These are phyloP conservation scores for Globisporangium perplexum DNA, from an alignment of 352 stramenopile genomes.

Conservation along the genomic window DNA sequence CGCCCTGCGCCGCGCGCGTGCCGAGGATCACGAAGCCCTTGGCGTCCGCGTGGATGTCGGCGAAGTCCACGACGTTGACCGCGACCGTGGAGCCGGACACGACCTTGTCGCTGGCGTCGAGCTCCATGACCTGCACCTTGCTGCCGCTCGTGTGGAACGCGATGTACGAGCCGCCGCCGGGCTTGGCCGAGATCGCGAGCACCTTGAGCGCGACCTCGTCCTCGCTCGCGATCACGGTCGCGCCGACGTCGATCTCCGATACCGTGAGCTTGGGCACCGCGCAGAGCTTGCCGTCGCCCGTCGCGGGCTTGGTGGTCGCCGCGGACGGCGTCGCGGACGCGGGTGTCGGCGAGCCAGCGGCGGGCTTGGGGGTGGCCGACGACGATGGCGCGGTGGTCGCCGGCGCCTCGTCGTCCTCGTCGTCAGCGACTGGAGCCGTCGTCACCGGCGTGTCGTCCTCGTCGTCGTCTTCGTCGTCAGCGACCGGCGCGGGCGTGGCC, in stretches of 20 bases:
- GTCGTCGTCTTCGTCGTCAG: not conserved
- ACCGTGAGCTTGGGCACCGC: conserved; percentile 31
- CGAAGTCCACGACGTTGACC: conserved; percentile 45
- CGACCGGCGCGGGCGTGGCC: not conserved
- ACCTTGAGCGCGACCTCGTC: conserved; percentile 46
- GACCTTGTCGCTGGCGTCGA: conserved; percentile 43
- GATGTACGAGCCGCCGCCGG: conserved; percentile 34
- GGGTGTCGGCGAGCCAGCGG: not conserved
- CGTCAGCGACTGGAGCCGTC: not conserved
- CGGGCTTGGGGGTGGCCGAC: not conserved
- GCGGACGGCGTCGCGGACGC: not conserved
- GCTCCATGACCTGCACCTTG: conserved; percentile 35
- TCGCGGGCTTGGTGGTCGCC: conserved; percentile 8
- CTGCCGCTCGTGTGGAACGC: conserved; percentile 43
- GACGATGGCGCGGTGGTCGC: not conserved
- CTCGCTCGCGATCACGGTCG: conserved; percentile 29
- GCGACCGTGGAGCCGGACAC: conserved; percentile 25
- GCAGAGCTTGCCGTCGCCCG: conserved; percentile 31
- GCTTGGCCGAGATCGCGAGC: conserved; percentile 37
- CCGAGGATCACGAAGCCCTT: conserved; percentile 50
- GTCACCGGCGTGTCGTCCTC: not conserved
- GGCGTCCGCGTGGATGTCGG: conserved; percentile 45
- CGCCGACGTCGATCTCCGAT: conserved; percentile 34
- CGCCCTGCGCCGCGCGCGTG: conserved; percentile 40
- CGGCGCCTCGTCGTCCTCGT: conserved; percentile 4